These are phyloP conservation scores for Fagus crenata DNA, from an alignment of 306 rosid genomes.

Conservation along the genomic window DNA sequence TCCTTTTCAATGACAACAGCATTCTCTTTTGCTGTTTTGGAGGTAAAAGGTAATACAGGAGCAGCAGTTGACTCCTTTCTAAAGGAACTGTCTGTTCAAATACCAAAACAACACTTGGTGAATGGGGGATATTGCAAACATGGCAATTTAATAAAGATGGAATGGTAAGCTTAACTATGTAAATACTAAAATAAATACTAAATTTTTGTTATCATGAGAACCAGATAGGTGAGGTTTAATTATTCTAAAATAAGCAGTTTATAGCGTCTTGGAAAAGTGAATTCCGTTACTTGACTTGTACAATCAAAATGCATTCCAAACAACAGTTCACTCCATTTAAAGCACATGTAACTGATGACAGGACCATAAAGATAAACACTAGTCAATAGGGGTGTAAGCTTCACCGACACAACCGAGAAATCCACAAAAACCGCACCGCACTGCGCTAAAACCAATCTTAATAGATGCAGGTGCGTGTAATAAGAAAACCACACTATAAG, in stretches of 20 bases:
- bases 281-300: not conserved
- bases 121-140: constrained; percentile 14
- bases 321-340: not conserved
- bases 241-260: not conserved
- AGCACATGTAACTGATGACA: not conserved
- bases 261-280: not conserved
- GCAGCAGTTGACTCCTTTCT: constrained; percentile 43
- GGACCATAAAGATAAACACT: not conserved
- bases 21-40: constrained; percentile 34
- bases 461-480: too few relatives aligned
- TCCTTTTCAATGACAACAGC: constrained; percentile 34
- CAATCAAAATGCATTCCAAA: not conserved
- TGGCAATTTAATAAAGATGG: constrained; percentile 6
- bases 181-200: too few relatives aligned
- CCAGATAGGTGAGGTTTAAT: not conserved
- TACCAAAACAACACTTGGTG: constrained; percentile 30
- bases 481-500: too few relatives aligned
- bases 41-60: constrained; percentile 22
- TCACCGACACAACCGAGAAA: too few relatives aligned
- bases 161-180: too few relatives aligned
- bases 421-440: too few relatives aligned
- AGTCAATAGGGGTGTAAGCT: not conserved
- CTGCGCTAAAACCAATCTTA: too few relatives aligned
- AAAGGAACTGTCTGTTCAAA: constrained; percentile 49
- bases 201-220: not conserved